Evolutionary conservation across 805 yeast genomes (phyloP).

Genomic region (Torulaspora microellipsoides): DNA sequence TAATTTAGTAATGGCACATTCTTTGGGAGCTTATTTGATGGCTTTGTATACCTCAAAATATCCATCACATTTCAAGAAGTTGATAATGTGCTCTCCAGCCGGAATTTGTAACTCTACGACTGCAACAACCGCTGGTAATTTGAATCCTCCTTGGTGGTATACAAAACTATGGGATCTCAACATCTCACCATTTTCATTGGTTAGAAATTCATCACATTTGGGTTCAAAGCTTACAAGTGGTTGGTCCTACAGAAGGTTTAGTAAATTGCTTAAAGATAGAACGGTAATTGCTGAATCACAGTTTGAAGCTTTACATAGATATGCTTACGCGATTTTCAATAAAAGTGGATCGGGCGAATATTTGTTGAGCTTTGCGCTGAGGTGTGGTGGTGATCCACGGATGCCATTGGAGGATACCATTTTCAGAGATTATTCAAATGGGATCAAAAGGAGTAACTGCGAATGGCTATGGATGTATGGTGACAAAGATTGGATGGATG

Average conservation of each 20-base stretch:
- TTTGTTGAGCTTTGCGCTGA: constrained; percentile 73
- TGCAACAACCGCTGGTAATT: constrained; percentile 32
- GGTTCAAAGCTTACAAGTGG: constrained; percentile 86
- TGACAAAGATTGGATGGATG: constrained; percentile 65
- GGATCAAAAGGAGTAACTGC: constrained; percentile 46
- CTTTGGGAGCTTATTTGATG: constrained; percentile 86
- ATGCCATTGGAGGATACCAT: constrained; percentile 50
- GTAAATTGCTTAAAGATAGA: constrained; percentile 36
- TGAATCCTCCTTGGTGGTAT: constrained; percentile 69
- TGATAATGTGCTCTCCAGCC: constrained; percentile 86
- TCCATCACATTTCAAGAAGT: constrained; percentile 58
- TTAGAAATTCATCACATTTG: constrained; percentile 70
- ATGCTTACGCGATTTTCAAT: constrained; percentile 79
- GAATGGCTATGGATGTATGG: constrained; percentile 85
- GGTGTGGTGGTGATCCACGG: constrained; percentile 90
- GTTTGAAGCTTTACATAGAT: constrained; percentile 57
- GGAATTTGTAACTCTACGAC: constrained; percentile 49
- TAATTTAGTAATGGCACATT: constrained; percentile 73
- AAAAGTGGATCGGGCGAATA: constrained; percentile 92
- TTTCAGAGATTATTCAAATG: constrained; percentile 8
- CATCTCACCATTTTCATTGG: constrained; percentile 78
- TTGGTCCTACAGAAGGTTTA: constrained; percentile 83
- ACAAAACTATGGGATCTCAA: constrained; percentile 78
- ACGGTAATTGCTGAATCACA: constrained; percentile 8
- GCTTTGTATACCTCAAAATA: constrained; percentile 58